Conservation (phyloP, 768 basidiomycete genomes). For the Hirschioporus abietinus region DNA sequence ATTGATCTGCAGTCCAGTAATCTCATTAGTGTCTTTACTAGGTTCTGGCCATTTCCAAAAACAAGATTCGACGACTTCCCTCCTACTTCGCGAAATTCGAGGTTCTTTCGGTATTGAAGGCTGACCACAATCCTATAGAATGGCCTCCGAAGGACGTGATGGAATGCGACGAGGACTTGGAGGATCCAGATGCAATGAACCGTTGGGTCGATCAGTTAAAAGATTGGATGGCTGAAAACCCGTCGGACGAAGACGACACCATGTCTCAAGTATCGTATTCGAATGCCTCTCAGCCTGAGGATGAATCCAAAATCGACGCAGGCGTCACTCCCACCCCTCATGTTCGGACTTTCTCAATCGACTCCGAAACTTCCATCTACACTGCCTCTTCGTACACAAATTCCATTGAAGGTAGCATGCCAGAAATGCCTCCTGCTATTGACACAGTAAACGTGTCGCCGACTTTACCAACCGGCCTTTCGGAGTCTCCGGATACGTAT, state of each 20-base stretch:
- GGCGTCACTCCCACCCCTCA: slow-evolving; percentile 39
- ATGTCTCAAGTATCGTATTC: neutral
- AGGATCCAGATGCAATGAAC: slow-evolving; percentile 49
- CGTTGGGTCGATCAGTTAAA: slow-evolving; percentile 71
- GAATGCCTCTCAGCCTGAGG: neutral
- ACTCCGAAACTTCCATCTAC: slow-evolving; percentile 50
- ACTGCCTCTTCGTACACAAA: slow-evolving; percentile 21
- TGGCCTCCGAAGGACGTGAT: slow-evolving; percentile 76
- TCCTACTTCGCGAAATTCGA: slow-evolving; percentile 70
- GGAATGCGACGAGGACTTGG: slow-evolving; percentile 34
- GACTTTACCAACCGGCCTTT: neutral
- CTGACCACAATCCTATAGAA: slow-evolving; percentile 89
- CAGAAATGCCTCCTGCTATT: slow-evolving; percentile 1
- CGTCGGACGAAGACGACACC: neutral
- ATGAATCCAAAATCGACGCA: slow-evolving; percentile 22
- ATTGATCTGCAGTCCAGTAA: slow-evolving; percentile 2
- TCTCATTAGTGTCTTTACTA: slow-evolving; percentile 25
- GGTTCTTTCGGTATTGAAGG: slow-evolving; percentile 71
- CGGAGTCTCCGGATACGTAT: slow-evolving; percentile 44
- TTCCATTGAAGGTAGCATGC: neutral
- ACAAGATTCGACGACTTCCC: slow-evolving; percentile 78
- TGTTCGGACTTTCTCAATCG: slow-evolving; percentile 54
- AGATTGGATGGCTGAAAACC: slow-evolving; percentile 59
- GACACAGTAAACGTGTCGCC: neutral
- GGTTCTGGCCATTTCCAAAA: slow-evolving; percentile 85